A percentile compares a stretch with the other conserved stretches of the same genome.
phyloP scores from a whole-genome alignment of 75 land plant genomes.

The Pseudotsuga menziesii region DNA sequence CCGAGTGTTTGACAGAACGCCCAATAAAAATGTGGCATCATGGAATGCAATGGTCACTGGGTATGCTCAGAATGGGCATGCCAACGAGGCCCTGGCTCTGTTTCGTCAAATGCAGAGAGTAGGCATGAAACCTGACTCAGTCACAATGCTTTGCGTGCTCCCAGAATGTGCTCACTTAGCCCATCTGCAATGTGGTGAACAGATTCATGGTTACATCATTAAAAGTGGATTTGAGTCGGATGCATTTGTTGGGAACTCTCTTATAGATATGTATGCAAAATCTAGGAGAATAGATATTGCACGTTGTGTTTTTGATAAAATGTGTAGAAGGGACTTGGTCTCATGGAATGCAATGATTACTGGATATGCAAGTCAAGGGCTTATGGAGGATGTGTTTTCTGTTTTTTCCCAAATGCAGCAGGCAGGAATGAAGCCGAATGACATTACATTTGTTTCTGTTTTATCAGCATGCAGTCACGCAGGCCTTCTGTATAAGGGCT shows the following conservation, averaged over 20 bases:
- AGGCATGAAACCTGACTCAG: constrained; percentile 6
- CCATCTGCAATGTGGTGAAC: background rate
- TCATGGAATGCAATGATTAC: constrained; percentile 10
- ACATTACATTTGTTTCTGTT: constrained; percentile 2
- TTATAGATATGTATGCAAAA: constrained; percentile 6
- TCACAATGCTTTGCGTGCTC: constrained; percentile 9
- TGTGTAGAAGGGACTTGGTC: background rate
- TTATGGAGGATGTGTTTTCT: background rate
- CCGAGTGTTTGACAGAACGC: constrained; percentile 25
- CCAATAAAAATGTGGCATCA: constrained; percentile 19
- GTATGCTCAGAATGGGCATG: constrained; percentile 17
- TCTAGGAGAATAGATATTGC: constrained; percentile 5
- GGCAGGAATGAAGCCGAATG: constrained; percentile 5
- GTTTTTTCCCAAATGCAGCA: constrained; percentile 7
- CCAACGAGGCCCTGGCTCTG: constrained; percentile 13
- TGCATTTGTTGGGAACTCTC: background rate
- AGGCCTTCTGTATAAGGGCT: constrained; percentile 4
- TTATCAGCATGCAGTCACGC: constrained; percentile 12
- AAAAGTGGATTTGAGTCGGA: too few species aligned
- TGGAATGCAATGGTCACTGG: constrained; percentile 42
- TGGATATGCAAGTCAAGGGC: background rate
- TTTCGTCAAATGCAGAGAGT: constrained; percentile 21
- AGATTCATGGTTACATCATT: too few species aligned
- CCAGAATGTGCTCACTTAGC: constrained; percentile 20
- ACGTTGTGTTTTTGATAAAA: background rate